Evolutionary conservation across 257 asterid species (phyloP), one percentile per base, ranked within the genome.

Genomic region (Solanum peruvianum): DNA sequence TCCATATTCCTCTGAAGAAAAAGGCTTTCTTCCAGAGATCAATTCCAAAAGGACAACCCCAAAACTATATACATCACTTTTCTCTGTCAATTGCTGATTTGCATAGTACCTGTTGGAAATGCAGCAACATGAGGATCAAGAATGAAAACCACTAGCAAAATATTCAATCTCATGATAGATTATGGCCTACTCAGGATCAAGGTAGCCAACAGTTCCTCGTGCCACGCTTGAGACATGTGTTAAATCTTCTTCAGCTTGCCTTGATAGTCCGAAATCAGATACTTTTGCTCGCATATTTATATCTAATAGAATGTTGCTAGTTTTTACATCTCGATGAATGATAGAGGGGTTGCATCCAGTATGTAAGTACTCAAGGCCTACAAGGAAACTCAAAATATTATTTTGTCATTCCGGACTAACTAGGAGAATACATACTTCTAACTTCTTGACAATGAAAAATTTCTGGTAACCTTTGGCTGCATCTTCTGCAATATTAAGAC

Each of bases 341-440:
- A 97, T 97, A 86, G 98, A 93, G 9, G 99, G 99, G 91, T 93
- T 97, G 95, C 99, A 97, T 87, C 99, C 99, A 2, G 99, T 97
- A 92, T 97, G 99, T 89, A 97, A 88, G 87, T 97, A 97, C 93
- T 97, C 99, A 60, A 97, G 93, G 33, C 99, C 99, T 97, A 87
- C 41, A 13, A 84, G 58, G 75, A 64, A 20, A 67, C 75, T 84
- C 25, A 47, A 84, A 78, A 33, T 9, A 16, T 81, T 60, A 83
- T 60, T 25, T 49, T 86, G 80, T 76, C 75, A 47, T 21, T 62
- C 42, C 29, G 44, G 33, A 62, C 12, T 62, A 52, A 80, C 23
- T 76, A 37, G 47, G 64, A 69, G 23, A 49, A 45, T 77, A 73
- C 52, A 76, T 25, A 85, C 52, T 70, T 27, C 70, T 85, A 70